A percentile compares a stretch with the other conserved stretches of the same genome.
Evolutionary conservation across 1,284 basidiomycete genomes (phyloP).

Genomic region (Anthracocystis walkeri): DNA sequence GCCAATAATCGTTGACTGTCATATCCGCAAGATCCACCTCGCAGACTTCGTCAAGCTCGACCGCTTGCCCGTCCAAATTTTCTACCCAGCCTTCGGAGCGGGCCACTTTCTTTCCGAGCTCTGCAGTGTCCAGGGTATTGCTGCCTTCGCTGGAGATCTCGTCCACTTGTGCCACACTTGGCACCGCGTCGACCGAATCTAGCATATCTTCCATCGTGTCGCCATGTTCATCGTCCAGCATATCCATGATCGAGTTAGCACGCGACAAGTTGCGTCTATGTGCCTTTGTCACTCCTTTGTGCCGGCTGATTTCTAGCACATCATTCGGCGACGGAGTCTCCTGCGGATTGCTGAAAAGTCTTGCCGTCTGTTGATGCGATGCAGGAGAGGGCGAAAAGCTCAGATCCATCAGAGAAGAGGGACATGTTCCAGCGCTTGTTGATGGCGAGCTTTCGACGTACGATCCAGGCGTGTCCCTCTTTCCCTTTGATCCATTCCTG

Average conservation of each 20-base stretch:
- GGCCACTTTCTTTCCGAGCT: background rate
- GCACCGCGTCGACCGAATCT: background rate
- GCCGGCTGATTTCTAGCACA: too few relatives aligned
- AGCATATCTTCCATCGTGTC: constrained; percentile 33
- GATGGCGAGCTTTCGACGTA: constrained; percentile 26
- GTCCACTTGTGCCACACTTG: background rate
- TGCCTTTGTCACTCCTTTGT: background rate
- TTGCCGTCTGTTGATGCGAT: background rate
- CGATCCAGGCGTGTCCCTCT: constrained; percentile 1
- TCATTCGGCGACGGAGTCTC: constrained; percentile 4
- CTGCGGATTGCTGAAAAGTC: background rate
- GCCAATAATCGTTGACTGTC: constrained; percentile 26
- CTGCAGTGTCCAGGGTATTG: background rate
- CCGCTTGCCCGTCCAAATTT: background rate
- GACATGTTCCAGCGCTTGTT: constrained; percentile 24
- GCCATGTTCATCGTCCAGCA: constrained; percentile 9
- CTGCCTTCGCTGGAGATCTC: background rate
- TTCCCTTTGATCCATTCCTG: constrained; percentile 9
- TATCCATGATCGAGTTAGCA: constrained; percentile 36
- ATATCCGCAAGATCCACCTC: constrained; percentile 26
- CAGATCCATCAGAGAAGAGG: constrained; percentile 19
- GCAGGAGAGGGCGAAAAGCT: constrained; percentile 31
- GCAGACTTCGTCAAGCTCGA: background rate
- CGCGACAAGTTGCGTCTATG: constrained; percentile 26
- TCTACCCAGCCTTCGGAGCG: background rate